Percentiles rank a stretch among this genome's conserved stretches.
Conservation (phyloP, 495 filamentous ascomycete species). For the Penicillium robsamsonii region DNA sequence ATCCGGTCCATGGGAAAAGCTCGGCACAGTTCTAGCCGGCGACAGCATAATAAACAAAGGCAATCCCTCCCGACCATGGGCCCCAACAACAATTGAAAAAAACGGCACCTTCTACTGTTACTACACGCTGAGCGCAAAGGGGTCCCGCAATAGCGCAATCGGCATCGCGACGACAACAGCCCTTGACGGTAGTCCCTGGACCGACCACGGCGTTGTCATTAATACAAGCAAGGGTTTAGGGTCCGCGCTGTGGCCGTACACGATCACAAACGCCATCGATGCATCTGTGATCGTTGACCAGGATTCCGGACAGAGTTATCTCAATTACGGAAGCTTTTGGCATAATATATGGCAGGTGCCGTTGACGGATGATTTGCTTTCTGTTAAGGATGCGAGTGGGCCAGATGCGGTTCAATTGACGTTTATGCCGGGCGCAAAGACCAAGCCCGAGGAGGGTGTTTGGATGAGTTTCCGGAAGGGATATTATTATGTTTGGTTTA, state of each 20-base stretch:
- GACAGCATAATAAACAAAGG: slow-evolving; percentile 39
- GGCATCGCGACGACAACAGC: slow-evolving; percentile 64
- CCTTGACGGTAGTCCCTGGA: slow-evolving; percentile 59
- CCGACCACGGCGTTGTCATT: slow-evolving; percentile 46
- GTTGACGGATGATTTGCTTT: slow-evolving; percentile 48
- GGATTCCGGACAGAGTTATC: slow-evolving; percentile 45
- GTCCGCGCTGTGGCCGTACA: slow-evolving; percentile 49
- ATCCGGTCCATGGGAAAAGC: slow-evolving; percentile 40
- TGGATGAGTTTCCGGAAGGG: slow-evolving; percentile 56
- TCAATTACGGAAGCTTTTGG: slow-evolving; percentile 75
- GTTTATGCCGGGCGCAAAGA: slow-evolving; percentile 23
- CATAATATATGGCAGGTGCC: slow-evolving; percentile 64
- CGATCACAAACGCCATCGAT: slow-evolving; percentile 72
- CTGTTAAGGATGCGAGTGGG: slow-evolving; percentile 29
- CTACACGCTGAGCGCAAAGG: slow-evolving; percentile 65
- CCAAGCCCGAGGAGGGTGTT: slow-evolving; percentile 58
- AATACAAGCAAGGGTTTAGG: slow-evolving; percentile 31
- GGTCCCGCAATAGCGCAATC: slow-evolving; percentile 63
- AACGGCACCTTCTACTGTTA: slow-evolving; percentile 66
- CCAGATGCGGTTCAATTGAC: slow-evolving; percentile 52
- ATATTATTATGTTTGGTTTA: slow-evolving; percentile 74
- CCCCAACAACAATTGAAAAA: slow-evolving; percentile 60
- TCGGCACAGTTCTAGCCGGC: slow-evolving; percentile 39
- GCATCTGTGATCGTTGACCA: slow-evolving; percentile 55
- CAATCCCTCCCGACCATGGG: slow-evolving; percentile 47